Percentiles rank a stretch among this genome's conserved stretches.
phyloP scores from a whole-genome alignment of 768 basidiomycete species.

The Tulasnella calospora region DNA sequence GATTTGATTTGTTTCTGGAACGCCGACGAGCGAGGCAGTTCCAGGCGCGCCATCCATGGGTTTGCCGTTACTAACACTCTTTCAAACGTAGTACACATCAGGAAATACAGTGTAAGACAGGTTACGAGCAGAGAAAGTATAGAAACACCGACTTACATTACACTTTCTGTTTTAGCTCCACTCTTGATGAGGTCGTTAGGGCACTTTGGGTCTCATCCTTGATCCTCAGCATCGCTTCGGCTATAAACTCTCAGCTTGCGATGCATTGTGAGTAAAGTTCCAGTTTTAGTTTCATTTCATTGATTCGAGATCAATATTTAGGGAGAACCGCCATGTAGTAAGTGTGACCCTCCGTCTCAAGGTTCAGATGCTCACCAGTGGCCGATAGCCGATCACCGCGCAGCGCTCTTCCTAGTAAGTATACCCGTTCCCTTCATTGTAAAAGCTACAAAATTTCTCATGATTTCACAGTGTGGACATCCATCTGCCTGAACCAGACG shows the following conservation, averaged over 20 bases:
- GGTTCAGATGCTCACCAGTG: background rate
- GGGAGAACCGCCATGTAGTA: conserved; percentile 28
- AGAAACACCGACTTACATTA: background rate
- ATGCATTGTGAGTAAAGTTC: conserved; percentile 19
- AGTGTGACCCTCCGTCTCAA: background rate
- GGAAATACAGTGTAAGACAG: background rate
- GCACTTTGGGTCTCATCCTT: conserved; percentile 26
- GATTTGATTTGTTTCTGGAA: background rate
- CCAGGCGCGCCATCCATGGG: no score
- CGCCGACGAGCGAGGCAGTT: background rate
- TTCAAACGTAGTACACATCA: conserved; percentile 1
- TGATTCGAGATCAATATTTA: background rate
- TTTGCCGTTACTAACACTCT: background rate
- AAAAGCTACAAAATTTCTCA: background rate
- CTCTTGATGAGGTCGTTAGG: conserved; percentile 21
- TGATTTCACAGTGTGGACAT: conserved; percentile 21
- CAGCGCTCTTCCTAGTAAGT: conserved; percentile 22
- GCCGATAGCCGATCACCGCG: conserved; percentile 24
- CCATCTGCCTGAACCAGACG: conserved; percentile 27
- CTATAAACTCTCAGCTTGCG: conserved; percentile 28
- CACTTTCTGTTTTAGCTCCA: background rate
- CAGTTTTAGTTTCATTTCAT: background rate
- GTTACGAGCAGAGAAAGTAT: background rate
- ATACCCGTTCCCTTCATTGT: background rate
- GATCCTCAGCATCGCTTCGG: conserved; percentile 25